Evolutionary conservation across 2,329 filamentous ascomycete species (phyloP).

Genomic region (Herpotrichia juniperi): DNA sequence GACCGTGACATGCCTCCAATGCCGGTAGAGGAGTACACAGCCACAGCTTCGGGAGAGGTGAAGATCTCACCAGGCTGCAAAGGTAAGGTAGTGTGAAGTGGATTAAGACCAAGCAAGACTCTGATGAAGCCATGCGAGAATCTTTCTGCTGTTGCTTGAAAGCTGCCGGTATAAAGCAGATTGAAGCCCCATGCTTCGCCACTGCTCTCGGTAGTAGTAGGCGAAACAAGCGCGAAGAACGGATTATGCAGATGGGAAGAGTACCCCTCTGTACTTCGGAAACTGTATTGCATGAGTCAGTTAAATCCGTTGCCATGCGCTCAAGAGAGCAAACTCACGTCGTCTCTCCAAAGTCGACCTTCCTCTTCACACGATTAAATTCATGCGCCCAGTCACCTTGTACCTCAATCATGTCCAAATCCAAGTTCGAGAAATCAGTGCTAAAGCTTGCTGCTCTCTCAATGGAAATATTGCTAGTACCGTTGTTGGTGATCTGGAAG

Average conservation of each 20-base stretch:
- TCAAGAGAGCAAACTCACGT: conserved; percentile 16
- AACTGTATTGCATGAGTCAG: conserved; percentile 46
- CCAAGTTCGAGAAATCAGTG: conserved; percentile 64
- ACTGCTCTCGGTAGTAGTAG: conserved; percentile 64
- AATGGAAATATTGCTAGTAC: conserved; percentile 58
- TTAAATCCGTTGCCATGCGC: background rate
- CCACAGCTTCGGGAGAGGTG: conserved; percentile 66
- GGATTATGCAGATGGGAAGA: conserved; percentile 70
- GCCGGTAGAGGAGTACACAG: conserved; percentile 64
- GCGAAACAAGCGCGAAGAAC: conserved; percentile 64
- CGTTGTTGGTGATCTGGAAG: conserved; percentile 66
- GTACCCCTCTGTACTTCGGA: conserved; percentile 66
- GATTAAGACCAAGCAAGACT: conserved; percentile 66
- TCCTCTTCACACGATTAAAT: conserved; percentile 59
- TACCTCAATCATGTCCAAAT: conserved; percentile 67
- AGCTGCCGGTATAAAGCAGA: conserved; percentile 69
- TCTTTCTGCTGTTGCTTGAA: conserved; percentile 66
- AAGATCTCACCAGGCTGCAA: conserved; percentile 63
- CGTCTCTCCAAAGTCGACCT: conserved; percentile 61
- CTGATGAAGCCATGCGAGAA: conserved; percentile 67
- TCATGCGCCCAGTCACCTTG: conserved; percentile 69
- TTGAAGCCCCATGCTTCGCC: conserved; percentile 71
- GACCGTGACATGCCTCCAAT: conserved; percentile 67
- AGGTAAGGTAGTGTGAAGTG: conserved; percentile 64
- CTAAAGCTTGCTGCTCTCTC: conserved; percentile 66